A percentile compares a stretch with the other conserved stretches of the same genome.
Conservation (phyloP, 305 asterid species). For the Fraxinus floribunda region DNA sequence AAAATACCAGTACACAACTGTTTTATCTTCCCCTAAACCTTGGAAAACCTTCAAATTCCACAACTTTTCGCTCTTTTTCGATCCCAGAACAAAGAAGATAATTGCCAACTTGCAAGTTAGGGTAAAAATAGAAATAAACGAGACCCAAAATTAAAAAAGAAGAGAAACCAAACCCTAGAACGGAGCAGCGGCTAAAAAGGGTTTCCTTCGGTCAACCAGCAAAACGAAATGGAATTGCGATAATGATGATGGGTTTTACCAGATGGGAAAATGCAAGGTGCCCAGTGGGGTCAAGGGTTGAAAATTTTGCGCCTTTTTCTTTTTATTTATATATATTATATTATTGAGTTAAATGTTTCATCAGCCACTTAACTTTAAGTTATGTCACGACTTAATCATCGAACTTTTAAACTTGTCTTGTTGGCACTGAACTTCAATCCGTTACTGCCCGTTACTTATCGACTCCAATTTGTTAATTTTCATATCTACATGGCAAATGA, state of each 20-base stretch:
- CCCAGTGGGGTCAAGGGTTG: background rate
- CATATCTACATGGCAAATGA: no score
- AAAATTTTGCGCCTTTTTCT: background rate
- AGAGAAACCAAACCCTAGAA: slow-evolving; percentile 1
- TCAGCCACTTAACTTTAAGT: no score
- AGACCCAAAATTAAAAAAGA: background rate
- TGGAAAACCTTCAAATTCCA: slow-evolving; percentile 16
- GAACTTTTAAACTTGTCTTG: no score
- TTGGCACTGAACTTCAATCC: no score
- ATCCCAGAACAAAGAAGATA: slow-evolving; percentile 11
- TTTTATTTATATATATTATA: no score
- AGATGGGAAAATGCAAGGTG: background rate
- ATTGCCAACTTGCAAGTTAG: background rate
- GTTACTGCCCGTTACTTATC: no score
- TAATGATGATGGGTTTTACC: background rate
- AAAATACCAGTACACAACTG: slow-evolving; percentile 19
- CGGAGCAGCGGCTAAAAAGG: background rate
- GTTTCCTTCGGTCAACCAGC: background rate
- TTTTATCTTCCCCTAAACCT: background rate
- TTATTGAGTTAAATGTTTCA: no score
- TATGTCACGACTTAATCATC: no score
- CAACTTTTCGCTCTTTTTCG: background rate
- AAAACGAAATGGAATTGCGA: background rate
- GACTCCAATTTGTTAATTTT: no score
- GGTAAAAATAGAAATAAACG: background rate